A percentile compares a stretch with the other conserved stretches of the same genome.
Conservation (phyloP, 1,139 yeast genomes). For the Saccharomyces hybrid region DNA sequence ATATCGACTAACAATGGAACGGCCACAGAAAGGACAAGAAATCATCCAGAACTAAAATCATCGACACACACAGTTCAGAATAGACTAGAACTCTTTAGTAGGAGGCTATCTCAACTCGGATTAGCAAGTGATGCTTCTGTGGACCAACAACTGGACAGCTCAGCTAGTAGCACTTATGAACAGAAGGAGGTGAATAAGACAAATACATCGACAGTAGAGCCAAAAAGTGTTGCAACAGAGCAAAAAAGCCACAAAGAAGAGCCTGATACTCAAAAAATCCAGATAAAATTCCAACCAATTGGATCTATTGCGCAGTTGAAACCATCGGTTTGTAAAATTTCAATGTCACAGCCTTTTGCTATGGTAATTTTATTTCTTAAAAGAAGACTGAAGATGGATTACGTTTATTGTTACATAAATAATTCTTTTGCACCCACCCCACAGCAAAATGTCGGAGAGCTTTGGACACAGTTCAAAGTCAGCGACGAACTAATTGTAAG, state of each 20-base stretch:
- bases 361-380: constrained; percentile 21
- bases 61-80: constrained; percentile 12
- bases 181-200: not conserved
- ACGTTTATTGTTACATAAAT: constrained; percentile 29
- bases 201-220: constrained; percentile 1
- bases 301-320: constrained; percentile 25
- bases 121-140: constrained; percentile 12
- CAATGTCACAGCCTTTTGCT: constrained; percentile 26
- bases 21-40: not conserved
- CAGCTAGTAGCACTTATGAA: not conserved
- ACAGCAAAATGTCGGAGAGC: constrained; percentile 27
- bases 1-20: not conserved
- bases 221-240: not conserved
- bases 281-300: constrained; percentile 28
- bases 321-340: constrained; percentile 26
- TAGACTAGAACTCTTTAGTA: constrained; percentile 22
- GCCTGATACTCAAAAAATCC: constrained; percentile 14
- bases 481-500: constrained; percentile 29
- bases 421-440: constrained; percentile 33
- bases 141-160: not conserved
- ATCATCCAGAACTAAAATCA: not conserved
- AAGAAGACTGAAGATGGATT: constrained; percentile 18
- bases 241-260: not conserved
- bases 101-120: constrained; percentile 23
- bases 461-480: constrained; percentile 29